Percentiles rank a stretch among this genome's conserved stretches.
Conservation (phyloP, 2,329 filamentous ascomycete genomes). For the Stagonosporopsis cucurbitacearum region DNA sequence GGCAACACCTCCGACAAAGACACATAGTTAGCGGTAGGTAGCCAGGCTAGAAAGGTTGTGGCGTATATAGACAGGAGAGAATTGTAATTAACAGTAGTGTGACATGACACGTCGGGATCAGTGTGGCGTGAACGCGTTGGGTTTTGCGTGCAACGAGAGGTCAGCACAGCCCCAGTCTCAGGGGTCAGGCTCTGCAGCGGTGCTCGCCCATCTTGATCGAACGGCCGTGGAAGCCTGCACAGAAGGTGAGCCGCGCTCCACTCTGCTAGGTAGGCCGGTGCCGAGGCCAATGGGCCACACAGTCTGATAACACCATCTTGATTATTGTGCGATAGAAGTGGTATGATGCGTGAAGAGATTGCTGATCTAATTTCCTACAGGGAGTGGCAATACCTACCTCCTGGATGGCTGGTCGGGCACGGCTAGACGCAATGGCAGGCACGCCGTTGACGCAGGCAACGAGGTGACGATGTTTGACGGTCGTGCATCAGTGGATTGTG, state of each 20-base stretch:
- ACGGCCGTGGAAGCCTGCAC: constrained; percentile 29
- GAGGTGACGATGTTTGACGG: neutral
- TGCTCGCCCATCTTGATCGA: neutral
- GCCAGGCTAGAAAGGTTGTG: constrained; percentile 35
- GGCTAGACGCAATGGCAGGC: neutral
- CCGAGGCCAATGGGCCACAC: constrained; percentile 10
- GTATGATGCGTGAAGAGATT: constrained; percentile 19
- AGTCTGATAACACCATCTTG: constrained; percentile 15
- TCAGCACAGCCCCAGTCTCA: constrained; percentile 6
- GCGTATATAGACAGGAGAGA: constrained; percentile 20
- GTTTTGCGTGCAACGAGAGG: neutral
- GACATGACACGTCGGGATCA: constrained; percentile 30
- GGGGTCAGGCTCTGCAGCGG: constrained; percentile 28
- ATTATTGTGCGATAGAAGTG: constrained; percentile 18
- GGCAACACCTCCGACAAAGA: constrained; percentile 49
- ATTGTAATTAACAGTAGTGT: constrained; percentile 5
- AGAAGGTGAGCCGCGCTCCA: constrained; percentile 28
- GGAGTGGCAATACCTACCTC: no score
- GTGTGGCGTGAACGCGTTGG: constrained; percentile 20
- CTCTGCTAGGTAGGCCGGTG: constrained; percentile 9
- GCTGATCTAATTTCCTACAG: constrained; percentile 17
- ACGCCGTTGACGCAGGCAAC: no score
- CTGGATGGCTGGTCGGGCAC: constrained; percentile 6
- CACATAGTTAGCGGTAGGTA: constrained; percentile 32
- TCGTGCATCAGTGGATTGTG: neutral